phyloP scores from a whole-genome alignment of 495 filamentous ascomycete species.

The Daldinia vernicosa region DNA sequence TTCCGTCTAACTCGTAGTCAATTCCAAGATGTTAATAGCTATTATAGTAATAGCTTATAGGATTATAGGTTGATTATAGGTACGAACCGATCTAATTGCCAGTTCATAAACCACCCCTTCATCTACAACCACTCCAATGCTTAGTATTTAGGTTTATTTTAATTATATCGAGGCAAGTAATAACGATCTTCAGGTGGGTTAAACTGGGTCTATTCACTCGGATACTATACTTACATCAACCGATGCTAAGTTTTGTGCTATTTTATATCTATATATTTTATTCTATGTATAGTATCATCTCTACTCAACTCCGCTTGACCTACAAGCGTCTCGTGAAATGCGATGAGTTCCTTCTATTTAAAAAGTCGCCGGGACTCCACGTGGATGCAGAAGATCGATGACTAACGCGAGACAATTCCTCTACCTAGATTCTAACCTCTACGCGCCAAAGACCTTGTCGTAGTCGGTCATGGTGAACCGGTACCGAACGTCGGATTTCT shows the following conservation, averaged over 20 bases:
- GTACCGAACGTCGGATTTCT: conserved; percentile 70
- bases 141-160: not conserved
- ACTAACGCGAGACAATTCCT: not conserved
- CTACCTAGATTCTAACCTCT: not conserved
- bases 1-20: too few species aligned
- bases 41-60: too few species aligned
- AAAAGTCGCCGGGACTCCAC: not conserved
- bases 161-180: not conserved
- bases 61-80: too few species aligned
- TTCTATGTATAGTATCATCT: not conserved
- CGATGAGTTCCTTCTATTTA: not conserved
- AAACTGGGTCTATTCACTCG: not conserved
- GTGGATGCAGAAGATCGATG: not conserved
- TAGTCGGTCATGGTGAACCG: conserved; percentile 62
- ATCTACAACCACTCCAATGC: not conserved
- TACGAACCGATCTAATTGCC: not conserved
- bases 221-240: not conserved
- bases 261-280: not conserved
- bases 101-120: not conserved
- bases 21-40: too few species aligned
- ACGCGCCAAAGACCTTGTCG: conserved; percentile 57
- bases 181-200: not conserved
- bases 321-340: not conserved
- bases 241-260: not conserved
- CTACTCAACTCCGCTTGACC: not conserved